Base-by-base conservation (phyloP, 225 moss, liverwort and hornwort species). In the Physcomitrellopsis africana region DNA sequence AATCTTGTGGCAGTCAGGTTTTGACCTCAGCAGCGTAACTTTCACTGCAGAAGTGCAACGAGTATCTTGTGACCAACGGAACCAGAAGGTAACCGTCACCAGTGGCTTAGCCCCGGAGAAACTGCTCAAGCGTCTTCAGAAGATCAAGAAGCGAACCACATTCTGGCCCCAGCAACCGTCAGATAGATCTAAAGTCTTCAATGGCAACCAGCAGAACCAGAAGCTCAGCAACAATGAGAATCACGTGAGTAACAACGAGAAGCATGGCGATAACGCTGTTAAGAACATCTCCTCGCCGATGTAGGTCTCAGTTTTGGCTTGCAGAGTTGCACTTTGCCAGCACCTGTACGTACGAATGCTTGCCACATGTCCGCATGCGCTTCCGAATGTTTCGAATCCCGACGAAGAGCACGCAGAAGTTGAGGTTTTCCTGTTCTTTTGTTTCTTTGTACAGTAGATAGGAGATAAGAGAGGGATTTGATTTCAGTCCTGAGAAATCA, bases 31-130 rank as follows among this genome's bases (percentile, higher is more conserved):
- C 3, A 8, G 1, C 22, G 14, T 13, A 13, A 37, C 1, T 37
- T 37, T 37, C 7, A 9, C 12, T 63, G 61, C 76, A 87, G 84
- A 84, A 16, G 87, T 87, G 53, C 67, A 81, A 10, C 1, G 84
- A 26, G 87, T 84, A 2, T 49, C 63, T 10, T 84, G 81, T 42
- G 79, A 81, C 24, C 84, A 87, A 20, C 84, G 87, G 87, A 79
- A 77, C 37, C 81, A 81, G 45, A 79, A 65, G 46, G 87, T 87
- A 56, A 79, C 76, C 3, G 74, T 87, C 5, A 84, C 81, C 8
- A 81, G 79, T 12, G 52, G 67, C 48, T 75, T 81, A 3, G 66
- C 79, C 0, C 70, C 76, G 0, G 81, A 84, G 64, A 81, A 59
- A 10, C 5, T 87, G 60, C 79, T 87, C 3, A 59, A 63, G 47